Evolutionary conservation across 2,329 filamentous ascomycete genomes (phyloP).

Genomic region (Aspergillus sp.): DNA sequence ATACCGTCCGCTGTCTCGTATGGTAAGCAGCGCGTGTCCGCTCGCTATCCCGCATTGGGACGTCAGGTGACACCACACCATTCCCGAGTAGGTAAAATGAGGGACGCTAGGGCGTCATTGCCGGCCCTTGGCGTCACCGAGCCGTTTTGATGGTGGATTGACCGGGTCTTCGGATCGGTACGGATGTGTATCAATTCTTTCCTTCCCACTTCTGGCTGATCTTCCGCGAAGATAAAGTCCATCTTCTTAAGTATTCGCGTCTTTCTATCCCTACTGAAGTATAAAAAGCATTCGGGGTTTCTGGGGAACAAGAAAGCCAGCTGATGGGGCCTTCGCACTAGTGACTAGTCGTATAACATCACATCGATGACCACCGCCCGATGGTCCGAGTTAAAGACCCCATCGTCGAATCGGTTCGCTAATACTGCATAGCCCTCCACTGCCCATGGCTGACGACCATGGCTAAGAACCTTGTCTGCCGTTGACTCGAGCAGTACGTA

Average conservation of each 20-base stretch:
- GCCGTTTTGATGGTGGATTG: constrained; percentile 7
- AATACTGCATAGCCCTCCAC: constrained; percentile 55
- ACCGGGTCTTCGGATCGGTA: constrained; percentile 5
- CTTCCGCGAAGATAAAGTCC: background rate
- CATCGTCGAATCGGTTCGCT: constrained; percentile 58
- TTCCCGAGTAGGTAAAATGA: background rate
- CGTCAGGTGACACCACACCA: constrained; percentile 13
- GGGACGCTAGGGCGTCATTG: constrained; percentile 1
- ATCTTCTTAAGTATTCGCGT: background rate
- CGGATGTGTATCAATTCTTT: background rate
- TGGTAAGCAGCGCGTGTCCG: constrained; percentile 12
- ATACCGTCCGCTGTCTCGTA: constrained; percentile 10
- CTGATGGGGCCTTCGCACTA: background rate
- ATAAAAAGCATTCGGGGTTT: background rate
- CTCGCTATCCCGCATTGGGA: constrained; percentile 6
- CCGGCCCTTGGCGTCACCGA: constrained; percentile 8
- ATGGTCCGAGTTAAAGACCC: constrained; percentile 58
- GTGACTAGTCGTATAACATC: constrained; percentile 20
- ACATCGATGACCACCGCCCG: constrained; percentile 58
- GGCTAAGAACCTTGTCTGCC: constrained; percentile 11
- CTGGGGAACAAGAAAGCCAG: background rate
- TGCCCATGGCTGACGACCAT: constrained; percentile 37
- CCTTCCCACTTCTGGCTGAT: background rate
- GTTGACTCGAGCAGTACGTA: constrained; percentile 52
- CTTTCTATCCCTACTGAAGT: background rate